Evolutionary conservation across 192 early-diverging fungal genomes (phyloP).

Genomic region (Podila horticola): DNA sequence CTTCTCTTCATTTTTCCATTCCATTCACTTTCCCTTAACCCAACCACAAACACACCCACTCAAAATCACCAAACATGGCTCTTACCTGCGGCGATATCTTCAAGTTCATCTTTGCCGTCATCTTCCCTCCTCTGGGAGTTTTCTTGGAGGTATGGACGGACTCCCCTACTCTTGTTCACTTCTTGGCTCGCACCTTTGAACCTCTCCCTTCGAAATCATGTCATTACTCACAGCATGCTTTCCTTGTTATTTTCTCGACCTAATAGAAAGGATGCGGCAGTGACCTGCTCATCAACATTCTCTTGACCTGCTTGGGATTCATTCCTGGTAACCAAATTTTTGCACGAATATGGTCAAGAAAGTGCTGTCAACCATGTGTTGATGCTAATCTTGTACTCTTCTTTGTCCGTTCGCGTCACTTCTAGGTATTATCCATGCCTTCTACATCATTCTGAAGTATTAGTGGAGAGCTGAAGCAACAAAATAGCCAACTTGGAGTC

Average conservation of each 20-base stretch:
- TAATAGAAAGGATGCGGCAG: conserved; percentile 55
- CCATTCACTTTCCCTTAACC: background rate
- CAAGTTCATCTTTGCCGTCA: conserved; percentile 60
- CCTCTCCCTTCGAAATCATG: background rate
- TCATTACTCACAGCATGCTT: background rate
- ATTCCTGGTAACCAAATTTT: conserved; percentile 63
- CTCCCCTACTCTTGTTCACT: background rate
- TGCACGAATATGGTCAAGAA: background rate
- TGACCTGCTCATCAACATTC: conserved; percentile 76
- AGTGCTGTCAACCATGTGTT: background rate
- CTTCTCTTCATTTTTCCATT: conserved; percentile 2
- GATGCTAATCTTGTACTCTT: background rate
- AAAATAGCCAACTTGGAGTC: background rate
- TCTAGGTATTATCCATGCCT: conserved; percentile 52
- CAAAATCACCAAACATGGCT: conserved; percentile 46
- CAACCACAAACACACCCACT: conserved; percentile 4
- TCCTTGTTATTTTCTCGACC: background rate
- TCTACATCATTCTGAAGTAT: conserved; percentile 55
- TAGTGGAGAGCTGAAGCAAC: conserved; percentile 4
- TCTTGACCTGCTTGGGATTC: conserved; percentile 73
- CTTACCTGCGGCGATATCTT: conserved; percentile 58
- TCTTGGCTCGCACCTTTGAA: background rate
- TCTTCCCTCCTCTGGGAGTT: conserved; percentile 63
- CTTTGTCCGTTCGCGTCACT: background rate
- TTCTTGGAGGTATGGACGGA: conserved; percentile 46